Base-by-base conservation (phyloP, 495 filamentous ascomycete genomes). In the Xylaria acuta region DNA sequence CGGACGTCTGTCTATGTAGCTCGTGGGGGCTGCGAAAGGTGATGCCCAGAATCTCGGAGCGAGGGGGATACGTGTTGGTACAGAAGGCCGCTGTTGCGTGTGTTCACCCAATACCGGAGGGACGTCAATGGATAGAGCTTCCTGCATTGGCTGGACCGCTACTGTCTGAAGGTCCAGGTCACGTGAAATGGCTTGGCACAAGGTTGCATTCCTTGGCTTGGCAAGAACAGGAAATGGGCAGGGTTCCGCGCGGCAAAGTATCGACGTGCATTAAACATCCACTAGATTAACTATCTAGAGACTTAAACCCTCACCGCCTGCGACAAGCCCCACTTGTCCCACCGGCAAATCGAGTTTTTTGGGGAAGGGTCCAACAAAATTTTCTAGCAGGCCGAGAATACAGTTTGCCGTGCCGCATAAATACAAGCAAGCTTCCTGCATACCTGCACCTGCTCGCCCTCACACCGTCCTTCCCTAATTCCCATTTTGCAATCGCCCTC, bases 331-430 rank as follows among this genome's bases (percentile, higher is more conserved):
- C 70, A 58, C 70, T 45, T 45, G 62, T 71, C 72, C 76, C 79
- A 76, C 77, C 63, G 74, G 78, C 74, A 76, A 64, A 79, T 64
- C 63, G 70, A 79, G 71, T 68, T 73, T 77, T 75, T 77, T 47
- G 11, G 25, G 64, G 12, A 53, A 38, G 36, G 43, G 63, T 54
- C 62, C 51, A 63, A 49, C 72, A 77, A n/a, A 74, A 72, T 67
- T 77, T 81, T 78, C 75, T 68, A 41, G 43, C 67, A 34, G 40
- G 51, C 66, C 12, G 11, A 27, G 38, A 43, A 25, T 38, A 27
- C 9, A 5, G 32, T 36, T 9, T 60, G 18, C 16, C 32, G 20
- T 60, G 32, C 18, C 32, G 58, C 58, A 64, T 64, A 64, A 64
- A 64, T 64, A 64, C 60, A 64, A 25, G 36, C 60, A 64, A 64